A percentile compares a stretch with the other conserved stretches of the same genome.
These are phyloP conservation scores for Jatropha podagrica DNA, from an alignment of 441 rosid genomes.

Conservation along the genomic window DNA sequence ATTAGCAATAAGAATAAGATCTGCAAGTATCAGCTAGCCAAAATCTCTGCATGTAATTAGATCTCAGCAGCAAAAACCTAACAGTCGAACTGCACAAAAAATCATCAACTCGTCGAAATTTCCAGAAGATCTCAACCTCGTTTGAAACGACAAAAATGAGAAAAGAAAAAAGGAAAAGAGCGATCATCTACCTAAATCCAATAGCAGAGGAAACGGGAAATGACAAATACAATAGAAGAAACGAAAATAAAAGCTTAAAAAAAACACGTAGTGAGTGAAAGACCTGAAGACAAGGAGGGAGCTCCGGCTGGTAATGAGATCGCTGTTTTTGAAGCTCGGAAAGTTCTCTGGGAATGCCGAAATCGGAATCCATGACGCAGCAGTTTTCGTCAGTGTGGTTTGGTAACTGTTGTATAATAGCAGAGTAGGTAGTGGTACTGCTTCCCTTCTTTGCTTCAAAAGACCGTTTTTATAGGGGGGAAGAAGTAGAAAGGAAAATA, in stretches of 20 bases:
- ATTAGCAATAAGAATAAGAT: slow-evolving; percentile 20
- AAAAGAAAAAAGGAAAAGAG: background rate
- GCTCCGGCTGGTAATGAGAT: slow-evolving; percentile 75
- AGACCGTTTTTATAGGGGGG: slow-evolving; percentile 24
- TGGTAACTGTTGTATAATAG: background rate
- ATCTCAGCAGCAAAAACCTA: slow-evolving; percentile 22
- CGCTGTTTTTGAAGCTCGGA: slow-evolving; percentile 86
- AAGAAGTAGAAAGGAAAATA: background rate
- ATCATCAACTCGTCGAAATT: background rate
- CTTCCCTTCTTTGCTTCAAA: background rate
- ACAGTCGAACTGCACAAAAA: background rate
- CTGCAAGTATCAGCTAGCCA: slow-evolving; percentile 5
- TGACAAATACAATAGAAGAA: background rate
- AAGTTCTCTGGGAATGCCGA: slow-evolving; percentile 90
- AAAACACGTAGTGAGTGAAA: background rate
- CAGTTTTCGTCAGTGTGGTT: background rate
- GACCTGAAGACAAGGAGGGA: slow-evolving; percentile 99
- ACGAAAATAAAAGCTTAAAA: background rate
- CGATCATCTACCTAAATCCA: background rate
- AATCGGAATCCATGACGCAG: slow-evolving; percentile 84
- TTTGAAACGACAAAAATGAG: background rate
- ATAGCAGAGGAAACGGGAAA: background rate
- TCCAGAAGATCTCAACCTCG: background rate
- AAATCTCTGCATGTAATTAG: background rate
- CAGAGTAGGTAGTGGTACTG: background rate